Percentiles rank a stretch among this genome's conserved stretches.
These are phyloP conservation scores for Xylariaceae sp. DNA, from an alignment of 2,329 filamentous ascomycete genomes.

Conservation along the genomic window DNA sequence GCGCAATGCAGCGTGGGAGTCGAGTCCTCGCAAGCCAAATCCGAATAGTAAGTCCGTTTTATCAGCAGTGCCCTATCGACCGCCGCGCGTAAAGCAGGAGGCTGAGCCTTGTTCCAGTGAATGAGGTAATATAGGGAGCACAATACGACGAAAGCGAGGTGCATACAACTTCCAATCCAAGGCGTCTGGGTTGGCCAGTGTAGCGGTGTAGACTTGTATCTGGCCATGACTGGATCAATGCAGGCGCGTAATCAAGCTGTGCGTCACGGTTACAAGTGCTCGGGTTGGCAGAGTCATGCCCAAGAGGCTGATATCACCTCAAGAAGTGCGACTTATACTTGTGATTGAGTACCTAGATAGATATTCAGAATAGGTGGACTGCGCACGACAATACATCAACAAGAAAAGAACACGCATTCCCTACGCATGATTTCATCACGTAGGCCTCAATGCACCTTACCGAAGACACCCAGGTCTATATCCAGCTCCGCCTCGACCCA, in stretches of 20 bases:
- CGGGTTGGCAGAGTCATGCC: not conserved
- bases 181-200: not conserved
- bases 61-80: too few relatives aligned
- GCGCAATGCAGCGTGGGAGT: too few relatives aligned
- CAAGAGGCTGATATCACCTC: too few relatives aligned
- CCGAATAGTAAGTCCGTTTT: too few relatives aligned
- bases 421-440: not conserved
- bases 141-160: slow-evolving; percentile 21
- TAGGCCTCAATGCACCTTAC: slow-evolving; percentile 26
- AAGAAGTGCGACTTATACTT: too few relatives aligned
- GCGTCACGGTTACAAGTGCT: not conserved
- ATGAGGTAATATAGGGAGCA: too few relatives aligned
- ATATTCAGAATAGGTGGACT: not conserved
- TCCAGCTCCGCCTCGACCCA: slow-evolving; percentile 53
- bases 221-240: not conserved
- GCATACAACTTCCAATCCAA: slow-evolving; percentile 5
- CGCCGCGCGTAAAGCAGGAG: too few relatives aligned
- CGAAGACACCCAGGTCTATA: slow-evolving; percentile 44
- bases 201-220: slow-evolving; percentile 8
- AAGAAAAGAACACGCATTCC: not conserved
- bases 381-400: slow-evolving; percentile 9
- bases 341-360: not conserved
- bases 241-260: not conserved
- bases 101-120: too few relatives aligned
- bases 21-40: too few relatives aligned